Conservation (phyloP, 148 eudicot species). For the Agrostemma githago region DNA sequence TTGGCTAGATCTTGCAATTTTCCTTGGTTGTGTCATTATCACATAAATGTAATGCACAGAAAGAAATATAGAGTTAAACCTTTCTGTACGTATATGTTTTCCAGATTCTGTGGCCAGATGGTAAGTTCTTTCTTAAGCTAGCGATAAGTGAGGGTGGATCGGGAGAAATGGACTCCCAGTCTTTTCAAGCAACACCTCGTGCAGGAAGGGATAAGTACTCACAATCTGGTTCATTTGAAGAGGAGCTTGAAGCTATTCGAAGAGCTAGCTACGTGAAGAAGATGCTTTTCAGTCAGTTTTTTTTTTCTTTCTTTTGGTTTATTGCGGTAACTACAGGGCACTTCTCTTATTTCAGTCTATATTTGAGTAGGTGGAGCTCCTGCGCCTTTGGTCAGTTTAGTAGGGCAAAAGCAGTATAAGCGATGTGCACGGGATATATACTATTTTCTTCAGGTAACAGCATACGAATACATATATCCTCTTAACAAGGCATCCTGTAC, state of each 20-base stretch:
- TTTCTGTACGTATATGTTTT: constrained; percentile 1
- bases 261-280: constrained; percentile 85
- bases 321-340: background rate
- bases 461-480: background rate
- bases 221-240: constrained; percentile 65
- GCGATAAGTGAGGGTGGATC: constrained; percentile 28
- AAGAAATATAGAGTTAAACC: background rate
- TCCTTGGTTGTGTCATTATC: background rate
- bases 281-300: constrained; percentile 68
- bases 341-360: background rate
- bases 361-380: constrained; percentile 78
- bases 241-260: constrained; percentile 87
- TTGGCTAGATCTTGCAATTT: background rate
- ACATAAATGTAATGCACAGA: background rate
- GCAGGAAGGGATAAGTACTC: constrained; percentile 33
- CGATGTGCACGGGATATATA: constrained; percentile 86
- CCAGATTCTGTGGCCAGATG: constrained; percentile 93
- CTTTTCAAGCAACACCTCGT: constrained; percentile 40
- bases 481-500: background rate
- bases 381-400: constrained; percentile 73
- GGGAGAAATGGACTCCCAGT: constrained; percentile 41
- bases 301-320: background rate
- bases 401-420: constrained; percentile 85
- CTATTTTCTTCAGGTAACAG: constrained; percentile 77
- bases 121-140: constrained; percentile 65